Evolutionary conservation across 768 basidiomycete species (phyloP), one percentile per base, ranked within the genome.

Genomic region (Nidula microcarpa): DNA sequence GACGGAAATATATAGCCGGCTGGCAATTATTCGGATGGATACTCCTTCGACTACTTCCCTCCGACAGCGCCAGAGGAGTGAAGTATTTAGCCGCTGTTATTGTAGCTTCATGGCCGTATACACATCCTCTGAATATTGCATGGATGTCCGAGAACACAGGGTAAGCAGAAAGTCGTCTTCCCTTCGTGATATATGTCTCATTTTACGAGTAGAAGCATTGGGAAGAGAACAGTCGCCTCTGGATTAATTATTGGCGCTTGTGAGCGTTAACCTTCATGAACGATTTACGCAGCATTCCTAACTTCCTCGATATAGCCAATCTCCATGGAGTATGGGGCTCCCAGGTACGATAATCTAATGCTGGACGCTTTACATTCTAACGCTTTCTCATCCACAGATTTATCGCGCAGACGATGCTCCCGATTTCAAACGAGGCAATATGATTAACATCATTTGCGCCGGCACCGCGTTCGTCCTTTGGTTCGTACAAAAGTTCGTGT

Each of bases 121-220:
- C 70, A 3, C 70, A 73, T 57, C 72, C 72, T 2, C 52, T 73
- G 34, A 73, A 72, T 45, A 68, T 73, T 41, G 72, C 70, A 1
- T 73, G 72, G 72, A 70, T 73, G 65, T 67, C 70, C 0, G 72
- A 73, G 53, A 73, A 73, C 48, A 72, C 69, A 2, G 70, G 66
- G 68, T 62, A 54, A 33, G 61, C 35, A 10, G 8, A 11, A 41
- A 23, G 23, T 5, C n/a, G 10, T 5, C 43, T 30, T 32, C 34
- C 35, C 4, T 9, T 17, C 7, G 23, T 10, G 4, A 10, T 2
- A 41, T 14, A 23, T 11, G 16, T 36, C 18, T 49, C 16, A 16
- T 52, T 16, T 2, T 46, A 36, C 35, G 11, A 41, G 16, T 47
- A 69, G 68, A 60, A 68, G 66, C 52, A 54, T 67, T 30, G 68